phyloP scores from a whole-genome alignment of 2,329 filamentous ascomycete genomes.

The Conoideocrella luteorostrata region DNA sequence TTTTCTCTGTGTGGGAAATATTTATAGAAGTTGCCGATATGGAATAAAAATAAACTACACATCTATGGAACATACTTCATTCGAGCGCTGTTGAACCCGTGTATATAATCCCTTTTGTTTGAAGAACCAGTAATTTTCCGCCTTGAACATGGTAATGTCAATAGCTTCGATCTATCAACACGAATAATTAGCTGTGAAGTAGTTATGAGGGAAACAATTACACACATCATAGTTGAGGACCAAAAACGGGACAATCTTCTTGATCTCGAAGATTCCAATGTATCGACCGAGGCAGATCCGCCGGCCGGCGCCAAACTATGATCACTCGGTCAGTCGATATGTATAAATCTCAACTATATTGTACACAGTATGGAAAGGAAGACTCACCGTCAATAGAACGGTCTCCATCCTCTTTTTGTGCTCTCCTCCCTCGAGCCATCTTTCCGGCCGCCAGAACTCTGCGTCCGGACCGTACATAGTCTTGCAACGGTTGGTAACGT shows the following conservation, averaged over 20 bases:
- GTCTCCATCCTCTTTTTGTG: constrained; percentile 3
- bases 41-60: not conserved
- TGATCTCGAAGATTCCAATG: constrained; percentile 21
- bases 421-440: constrained; percentile 2
- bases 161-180: not conserved
- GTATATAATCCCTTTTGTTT: not conserved
- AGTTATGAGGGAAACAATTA: not conserved
- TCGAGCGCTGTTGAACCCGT: not conserved
- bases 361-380: too few relatives aligned
- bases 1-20: too few relatives aligned
- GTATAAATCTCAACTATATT: too few relatives aligned
- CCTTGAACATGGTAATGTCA: not conserved
- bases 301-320: constrained; percentile 18
- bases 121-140: constrained; percentile 1
- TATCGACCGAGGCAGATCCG: constrained; percentile 20
- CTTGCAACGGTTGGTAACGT: constrained; percentile 2
- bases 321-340: not conserved
- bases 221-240: constrained; percentile 21
- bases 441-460: constrained; percentile 3
- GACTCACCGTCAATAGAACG: not conserved
- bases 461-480: constrained; percentile 2
- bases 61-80: not conserved
- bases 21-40: too few relatives aligned
- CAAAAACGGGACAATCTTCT: constrained; percentile 20
- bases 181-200: not conserved